A percentile compares a stretch with the other conserved stretches of the same genome.
Evolutionary conservation across 257 asterid species (phyloP).

Genomic region (Solanum virginianum): DNA sequence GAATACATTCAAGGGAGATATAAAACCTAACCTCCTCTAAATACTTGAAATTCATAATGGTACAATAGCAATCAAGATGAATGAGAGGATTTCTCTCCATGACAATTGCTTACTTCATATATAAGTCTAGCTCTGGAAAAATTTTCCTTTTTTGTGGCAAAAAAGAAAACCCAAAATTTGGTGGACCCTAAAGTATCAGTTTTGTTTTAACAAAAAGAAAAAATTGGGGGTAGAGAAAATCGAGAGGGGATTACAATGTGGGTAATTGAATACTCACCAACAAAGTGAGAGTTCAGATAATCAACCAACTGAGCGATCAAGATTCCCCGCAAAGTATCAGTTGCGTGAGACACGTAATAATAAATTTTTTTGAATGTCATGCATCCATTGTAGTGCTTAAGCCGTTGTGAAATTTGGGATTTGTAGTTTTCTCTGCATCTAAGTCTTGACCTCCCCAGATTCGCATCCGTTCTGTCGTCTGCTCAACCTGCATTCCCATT

Average conservation of each 20-base stretch:
- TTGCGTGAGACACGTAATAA: background rate
- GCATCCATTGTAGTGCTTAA: background rate
- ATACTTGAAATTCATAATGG: too few species aligned
- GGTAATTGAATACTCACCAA: too few species aligned
- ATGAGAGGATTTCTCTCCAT: too few species aligned
- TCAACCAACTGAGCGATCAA: too few species aligned
- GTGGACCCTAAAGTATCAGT: background rate
- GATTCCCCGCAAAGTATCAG: too few species aligned
- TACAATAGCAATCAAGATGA: too few species aligned
- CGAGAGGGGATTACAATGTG: too few species aligned
- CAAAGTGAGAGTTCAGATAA: too few species aligned
- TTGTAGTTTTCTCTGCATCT: background rate
- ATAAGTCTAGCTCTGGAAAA: background rate
- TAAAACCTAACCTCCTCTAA: too few species aligned
- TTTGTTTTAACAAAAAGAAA: background rate
- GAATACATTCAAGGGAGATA: too few species aligned
- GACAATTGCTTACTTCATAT: background rate
- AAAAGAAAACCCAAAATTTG: background rate
- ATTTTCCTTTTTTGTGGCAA: background rate
- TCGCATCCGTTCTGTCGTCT: constrained; percentile 46
- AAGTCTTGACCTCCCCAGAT: constrained; percentile 53
- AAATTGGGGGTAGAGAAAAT: too few species aligned
- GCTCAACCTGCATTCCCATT: constrained; percentile 34
- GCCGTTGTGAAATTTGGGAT: background rate
- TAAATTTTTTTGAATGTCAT: background rate